Evolutionary conservation across 1,139 yeast genomes (phyloP).

Genomic region (Pneumocystis murina): DNA sequence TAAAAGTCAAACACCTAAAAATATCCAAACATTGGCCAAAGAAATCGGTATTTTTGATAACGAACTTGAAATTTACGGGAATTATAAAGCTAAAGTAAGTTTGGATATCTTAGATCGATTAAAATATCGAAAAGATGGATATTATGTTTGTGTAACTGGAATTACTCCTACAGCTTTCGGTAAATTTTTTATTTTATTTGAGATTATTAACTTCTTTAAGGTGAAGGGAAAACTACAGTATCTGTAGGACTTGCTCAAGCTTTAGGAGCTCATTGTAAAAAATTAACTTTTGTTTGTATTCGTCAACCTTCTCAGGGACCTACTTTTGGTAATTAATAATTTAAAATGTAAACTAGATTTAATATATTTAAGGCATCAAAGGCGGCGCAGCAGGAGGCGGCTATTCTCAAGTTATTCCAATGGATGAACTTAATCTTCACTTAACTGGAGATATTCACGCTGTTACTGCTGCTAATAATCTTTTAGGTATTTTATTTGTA

Average conservation of each 20-base stretch:
- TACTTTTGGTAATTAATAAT: slow-evolving; percentile 91
- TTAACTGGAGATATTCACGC: slow-evolving; percentile 98
- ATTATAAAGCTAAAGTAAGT: slow-evolving; percentile 82
- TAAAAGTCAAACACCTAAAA: slow-evolving; percentile 75
- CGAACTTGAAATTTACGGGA: slow-evolving; percentile 85
- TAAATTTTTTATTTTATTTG: background rate
- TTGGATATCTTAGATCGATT: slow-evolving; percentile 62
- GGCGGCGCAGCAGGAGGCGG: slow-evolving; percentile 98
- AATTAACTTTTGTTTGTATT: slow-evolving; percentile 83
- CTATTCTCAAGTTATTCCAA: slow-evolving; percentile 93
- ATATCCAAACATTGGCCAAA: slow-evolving; percentile 61
- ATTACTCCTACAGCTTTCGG: slow-evolving; percentile 80
- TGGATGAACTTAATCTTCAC: slow-evolving; percentile 98
- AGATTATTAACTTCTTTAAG: slow-evolving; percentile 29
- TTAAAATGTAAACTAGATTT: background rate
- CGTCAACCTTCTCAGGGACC: slow-evolving; percentile 99
- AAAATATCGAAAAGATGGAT: slow-evolving; percentile 56
- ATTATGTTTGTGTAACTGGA: slow-evolving; percentile 87
- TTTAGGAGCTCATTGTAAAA: slow-evolving; percentile 77
- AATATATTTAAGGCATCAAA: background rate
- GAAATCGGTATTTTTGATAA: slow-evolving; percentile 72
- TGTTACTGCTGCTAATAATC: slow-evolving; percentile 84
- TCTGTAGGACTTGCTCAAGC: slow-evolving; percentile 96
- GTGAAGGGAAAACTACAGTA: slow-evolving; percentile 96
- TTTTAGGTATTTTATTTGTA: slow-evolving; percentile 28